Percentiles rank a stretch among this genome's conserved stretches.
These are phyloP conservation scores for Saturnispora zaruensis DNA, from an alignment of 805 yeast species.

Conservation along the genomic window DNA sequence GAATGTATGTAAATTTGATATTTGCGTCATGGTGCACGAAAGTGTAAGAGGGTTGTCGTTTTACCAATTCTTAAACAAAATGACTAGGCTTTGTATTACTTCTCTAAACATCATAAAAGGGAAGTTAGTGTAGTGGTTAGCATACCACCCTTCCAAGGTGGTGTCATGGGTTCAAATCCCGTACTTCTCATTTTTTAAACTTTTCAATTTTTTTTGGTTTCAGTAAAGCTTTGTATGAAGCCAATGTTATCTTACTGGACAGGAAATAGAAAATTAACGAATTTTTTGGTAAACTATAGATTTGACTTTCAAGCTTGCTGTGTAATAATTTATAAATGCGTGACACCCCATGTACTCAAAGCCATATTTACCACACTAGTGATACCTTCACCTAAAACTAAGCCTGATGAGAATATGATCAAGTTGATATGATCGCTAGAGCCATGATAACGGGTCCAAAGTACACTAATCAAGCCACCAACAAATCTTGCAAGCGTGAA, in stretches of 20 bases:
- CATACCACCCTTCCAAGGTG: slow-evolving; percentile 92
- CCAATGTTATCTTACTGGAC: too few species aligned
- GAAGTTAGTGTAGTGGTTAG: slow-evolving; percentile 90
- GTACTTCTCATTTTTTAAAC: slow-evolving; percentile 50
- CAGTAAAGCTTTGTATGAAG: neutral
- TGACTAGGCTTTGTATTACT: neutral
- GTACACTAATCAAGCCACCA: slow-evolving; percentile 68
- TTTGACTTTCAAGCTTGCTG: too few species aligned
- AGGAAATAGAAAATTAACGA: neutral
- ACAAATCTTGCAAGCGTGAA: slow-evolving; percentile 88
- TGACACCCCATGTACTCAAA: slow-evolving; percentile 58
- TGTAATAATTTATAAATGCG: slow-evolving; percentile 45
- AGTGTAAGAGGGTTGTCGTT: too few species aligned
- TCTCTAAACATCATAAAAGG: slow-evolving; percentile 29
- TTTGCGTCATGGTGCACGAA: too few species aligned
- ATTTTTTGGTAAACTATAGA: neutral
- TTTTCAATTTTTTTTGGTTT: neutral
- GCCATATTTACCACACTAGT: slow-evolving; percentile 77
- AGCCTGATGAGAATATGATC: slow-evolving; percentile 86
- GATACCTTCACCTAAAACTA: slow-evolving; percentile 90
- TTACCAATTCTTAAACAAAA: too few species aligned
- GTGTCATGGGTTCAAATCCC: slow-evolving; percentile 94
- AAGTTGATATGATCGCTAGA: slow-evolving; percentile 45
- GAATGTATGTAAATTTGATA: too few species aligned
- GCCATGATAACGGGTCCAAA: slow-evolving; percentile 37